Evolutionary conservation across 305 asterid genomes (phyloP), one percentile per base, ranked within the genome.

Genomic region (Fraxinus dipetala): DNA sequence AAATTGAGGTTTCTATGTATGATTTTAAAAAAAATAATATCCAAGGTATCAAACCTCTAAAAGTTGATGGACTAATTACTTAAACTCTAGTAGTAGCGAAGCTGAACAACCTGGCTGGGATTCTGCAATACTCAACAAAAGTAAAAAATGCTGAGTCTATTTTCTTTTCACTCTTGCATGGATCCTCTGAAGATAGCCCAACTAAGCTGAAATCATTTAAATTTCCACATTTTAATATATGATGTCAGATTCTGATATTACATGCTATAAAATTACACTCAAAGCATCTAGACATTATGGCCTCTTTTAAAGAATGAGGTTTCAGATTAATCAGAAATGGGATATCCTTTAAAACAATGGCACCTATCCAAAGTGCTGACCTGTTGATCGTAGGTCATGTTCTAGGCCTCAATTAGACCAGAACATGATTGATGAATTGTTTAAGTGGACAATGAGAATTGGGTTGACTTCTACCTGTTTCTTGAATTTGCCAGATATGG

Each of bases 401-500:
- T 59, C 69, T 59, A 59, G 69, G 69, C 28, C 14, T 20, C 69
- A 20, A 7, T 59, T 59, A 59, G 30, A 20, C 30, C 30, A 7
- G 69, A 24, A 59, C 30, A 59, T 20, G 69, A 7, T 59, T 20
- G 30, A 59, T 4, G 69, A 20, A 20, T 59, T 59, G 30, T 59
- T 59, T 20, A 20, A 18, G 69, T 56, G 65, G 26, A n/a, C 30
- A 2, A 59, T 59, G 30, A 59, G 69, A 18, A 24, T 20, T 59
- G 30, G 18, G 72, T 31, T 31, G 80, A 77, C 51, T 77, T 40
- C 16, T 69, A 36, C 22, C 10, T 78, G 18, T 24, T 81, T 74
- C 63, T 83, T 43, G 75, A 31, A 79, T 81, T 79, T 86, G 82
- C 87, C 93, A 95, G 99, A 95, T 95, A 87, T 95, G 99, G 99